Percentiles rank a stretch among this genome's conserved stretches.
phyloP scores from a whole-genome alignment of 306 rosid genomes.

The Inga oerstediana region DNA sequence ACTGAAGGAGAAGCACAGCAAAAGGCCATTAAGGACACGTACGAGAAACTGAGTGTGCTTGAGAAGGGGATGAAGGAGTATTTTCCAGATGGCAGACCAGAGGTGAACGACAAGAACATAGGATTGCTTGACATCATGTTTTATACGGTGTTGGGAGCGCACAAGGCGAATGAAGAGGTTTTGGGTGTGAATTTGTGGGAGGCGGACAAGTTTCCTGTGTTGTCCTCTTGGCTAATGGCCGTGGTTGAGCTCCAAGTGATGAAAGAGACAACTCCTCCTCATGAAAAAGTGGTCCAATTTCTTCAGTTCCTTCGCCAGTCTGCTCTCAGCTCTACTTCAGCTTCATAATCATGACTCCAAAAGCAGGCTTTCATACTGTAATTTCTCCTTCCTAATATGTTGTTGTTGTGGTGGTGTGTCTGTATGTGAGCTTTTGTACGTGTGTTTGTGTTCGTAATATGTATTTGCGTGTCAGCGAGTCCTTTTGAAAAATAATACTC shows the following conservation, averaged over 20 bases:
- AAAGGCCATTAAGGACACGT: constrained; percentile 20
- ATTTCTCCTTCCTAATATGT: neutral
- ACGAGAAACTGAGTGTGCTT: constrained; percentile 33
- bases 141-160: neutral
- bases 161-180: constrained; percentile 32
- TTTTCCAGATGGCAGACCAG: constrained; percentile 30
- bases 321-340: constrained; percentile 14
- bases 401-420: neutral
- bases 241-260: constrained; percentile 27
- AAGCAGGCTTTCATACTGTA: neutral
- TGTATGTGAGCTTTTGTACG: neutral
- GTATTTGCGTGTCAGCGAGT: neutral
- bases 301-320: constrained; percentile 25
- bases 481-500: neutral
- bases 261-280: constrained; percentile 31
- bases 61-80: constrained; percentile 44
- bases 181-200: constrained; percentile 28
- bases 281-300: constrained; percentile 26
- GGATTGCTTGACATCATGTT: constrained; percentile 35
- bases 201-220: constrained; percentile 38
- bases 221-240: constrained; percentile 37
- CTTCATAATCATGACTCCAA: neutral
- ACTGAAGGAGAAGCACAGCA: constrained; percentile 41
- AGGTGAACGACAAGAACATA: neutral
- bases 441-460: neutral